phyloP scores from a whole-genome alignment of 345 rosid genomes.

The Garcia nutans region DNA sequence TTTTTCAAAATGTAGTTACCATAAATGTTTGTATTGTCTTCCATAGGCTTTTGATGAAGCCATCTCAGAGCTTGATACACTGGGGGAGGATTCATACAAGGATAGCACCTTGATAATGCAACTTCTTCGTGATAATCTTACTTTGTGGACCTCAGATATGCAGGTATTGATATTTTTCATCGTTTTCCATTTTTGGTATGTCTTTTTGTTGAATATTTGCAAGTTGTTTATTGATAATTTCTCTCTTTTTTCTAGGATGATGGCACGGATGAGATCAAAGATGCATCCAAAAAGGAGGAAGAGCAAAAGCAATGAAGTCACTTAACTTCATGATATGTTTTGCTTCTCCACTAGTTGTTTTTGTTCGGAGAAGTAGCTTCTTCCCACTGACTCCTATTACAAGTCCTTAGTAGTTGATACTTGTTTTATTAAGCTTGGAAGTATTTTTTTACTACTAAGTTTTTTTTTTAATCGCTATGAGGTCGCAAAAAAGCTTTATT shows the following conservation, averaged over 20 bases:
- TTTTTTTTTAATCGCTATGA: slow-evolving; percentile 17
- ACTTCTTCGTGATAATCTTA: slow-evolving; percentile 41
- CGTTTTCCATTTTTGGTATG: background rate
- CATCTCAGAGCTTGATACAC: slow-evolving; percentile 36
- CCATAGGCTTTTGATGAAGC: slow-evolving; percentile 39
- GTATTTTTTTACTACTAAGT: slow-evolving; percentile 19
- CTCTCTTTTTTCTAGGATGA: slow-evolving; percentile 34
- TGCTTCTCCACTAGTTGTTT: slow-evolving; percentile 35
- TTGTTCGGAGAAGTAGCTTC: slow-evolving; percentile 36
- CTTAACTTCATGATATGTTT: slow-evolving; percentile 1
- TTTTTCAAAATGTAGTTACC: no score
- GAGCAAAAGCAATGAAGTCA: slow-evolving; percentile 39
- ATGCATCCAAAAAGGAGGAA: slow-evolving; percentile 40
- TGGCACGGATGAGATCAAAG: slow-evolving; percentile 49
- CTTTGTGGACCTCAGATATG: slow-evolving; percentile 59
- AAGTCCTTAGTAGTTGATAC: slow-evolving; percentile 15
- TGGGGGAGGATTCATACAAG: slow-evolving; percentile 42
- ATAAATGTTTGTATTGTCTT: background rate
- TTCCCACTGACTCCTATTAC: slow-evolving; percentile 21
- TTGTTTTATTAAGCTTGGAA: slow-evolving; percentile 15
- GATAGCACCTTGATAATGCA: slow-evolving; percentile 41
- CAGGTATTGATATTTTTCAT: slow-evolving; percentile 37
- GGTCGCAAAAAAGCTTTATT: slow-evolving; percentile 10
- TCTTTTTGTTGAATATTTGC: background rate
- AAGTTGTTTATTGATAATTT: slow-evolving; percentile 9